Base-by-base conservation (phyloP, 805 yeast species). In the Wickerhamiella kurtzmanii region DNA sequence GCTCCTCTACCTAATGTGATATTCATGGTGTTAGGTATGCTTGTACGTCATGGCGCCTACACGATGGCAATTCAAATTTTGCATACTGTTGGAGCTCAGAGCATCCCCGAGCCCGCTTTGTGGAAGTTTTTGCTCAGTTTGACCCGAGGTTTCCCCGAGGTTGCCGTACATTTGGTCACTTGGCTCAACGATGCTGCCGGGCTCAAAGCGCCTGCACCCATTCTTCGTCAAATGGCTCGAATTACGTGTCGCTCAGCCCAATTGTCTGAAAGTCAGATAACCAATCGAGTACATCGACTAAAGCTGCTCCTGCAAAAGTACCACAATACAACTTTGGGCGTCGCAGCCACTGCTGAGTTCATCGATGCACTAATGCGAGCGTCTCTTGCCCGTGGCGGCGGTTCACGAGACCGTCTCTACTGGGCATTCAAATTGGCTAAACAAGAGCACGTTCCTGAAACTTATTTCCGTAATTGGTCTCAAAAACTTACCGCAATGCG, bases 351-450 rank as follows among this genome's bases (percentile, higher is more conserved):
- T 1, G 44, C 38, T 0, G 57, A 48, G 2, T 32, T 62, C 5
- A 64, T 61, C 3, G 52, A 58, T 20, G 53, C 56, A 6, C 37
- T 59, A 11, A 39, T 62, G n/a, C 20, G 20, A 1, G 48, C 60
- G 20, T 55, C 63, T 1, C 35, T 43, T 16, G 22, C 16, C 2
- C 46, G 43, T 2, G 53, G 56, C 9, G 44, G 56, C 20, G 64
- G 64, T 8, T 52, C 59, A 35, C 51, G 56, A 1, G 28, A 32
- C 13, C 50, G 65, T 4, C 54, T 62, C 36, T 44, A 49, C 22
- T 60, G 62, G 63, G 65, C 63, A 1, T 46, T 62, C 9, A 51
- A 46, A 8, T 35, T 61, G 4, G 62, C 63, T 4, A 44, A 47
- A 17, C 41, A 37, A 1, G 62, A 59, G 13, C 42, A 48, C 1